These are phyloP conservation scores for Sanghuangporus weigelae DNA, from an alignment of 1,284 basidiomycete genomes.

Conservation along the genomic window DNA sequence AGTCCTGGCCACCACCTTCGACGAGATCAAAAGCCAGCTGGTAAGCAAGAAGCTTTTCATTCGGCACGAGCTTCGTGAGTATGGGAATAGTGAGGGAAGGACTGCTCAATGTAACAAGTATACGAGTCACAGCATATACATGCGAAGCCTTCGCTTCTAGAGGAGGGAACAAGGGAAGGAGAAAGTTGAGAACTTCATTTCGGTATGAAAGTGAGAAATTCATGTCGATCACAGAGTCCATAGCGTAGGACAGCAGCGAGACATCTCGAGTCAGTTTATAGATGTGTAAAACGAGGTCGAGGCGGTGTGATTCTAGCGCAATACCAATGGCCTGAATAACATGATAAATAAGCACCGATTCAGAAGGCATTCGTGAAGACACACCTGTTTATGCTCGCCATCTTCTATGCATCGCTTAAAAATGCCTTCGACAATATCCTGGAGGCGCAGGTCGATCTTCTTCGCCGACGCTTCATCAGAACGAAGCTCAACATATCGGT, in stretches of 20 bases:
- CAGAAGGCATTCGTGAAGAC: constrained; percentile 21
- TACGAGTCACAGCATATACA: constrained; percentile 74
- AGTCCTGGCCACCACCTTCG: constrained; percentile 90
- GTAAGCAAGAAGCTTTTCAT: constrained; percentile 75
- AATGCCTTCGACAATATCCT: constrained; percentile 82
- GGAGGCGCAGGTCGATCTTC: constrained; percentile 73
- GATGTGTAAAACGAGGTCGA: constrained; percentile 79
- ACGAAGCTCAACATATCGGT: constrained; percentile 75
- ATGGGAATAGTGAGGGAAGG: constrained; percentile 69
- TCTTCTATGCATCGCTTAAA: constrained; percentile 80
- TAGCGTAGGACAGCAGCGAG: constrained; percentile 79
- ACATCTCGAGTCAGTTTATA: constrained; percentile 72
- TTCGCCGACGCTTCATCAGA: constrained; percentile 43
- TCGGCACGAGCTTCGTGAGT: constrained; percentile 64
- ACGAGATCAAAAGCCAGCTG: constrained; percentile 93
- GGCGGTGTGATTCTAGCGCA: constrained; percentile 81
- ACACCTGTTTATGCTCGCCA: constrained; percentile 83
- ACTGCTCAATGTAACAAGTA: constrained; percentile 84
- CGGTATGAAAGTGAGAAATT: constrained; percentile 79
- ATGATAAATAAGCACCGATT: constrained; percentile 3
- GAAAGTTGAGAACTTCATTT: constrained; percentile 78
- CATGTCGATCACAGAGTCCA: constrained; percentile 84
- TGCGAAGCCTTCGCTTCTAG: constrained; percentile 71
- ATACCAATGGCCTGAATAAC: constrained; percentile 81
- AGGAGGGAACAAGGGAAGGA: constrained; percentile 77